These are phyloP conservation scores for Neurospora sp. DNA, from an alignment of 495 filamentous ascomycete genomes.

Conservation along the genomic window DNA sequence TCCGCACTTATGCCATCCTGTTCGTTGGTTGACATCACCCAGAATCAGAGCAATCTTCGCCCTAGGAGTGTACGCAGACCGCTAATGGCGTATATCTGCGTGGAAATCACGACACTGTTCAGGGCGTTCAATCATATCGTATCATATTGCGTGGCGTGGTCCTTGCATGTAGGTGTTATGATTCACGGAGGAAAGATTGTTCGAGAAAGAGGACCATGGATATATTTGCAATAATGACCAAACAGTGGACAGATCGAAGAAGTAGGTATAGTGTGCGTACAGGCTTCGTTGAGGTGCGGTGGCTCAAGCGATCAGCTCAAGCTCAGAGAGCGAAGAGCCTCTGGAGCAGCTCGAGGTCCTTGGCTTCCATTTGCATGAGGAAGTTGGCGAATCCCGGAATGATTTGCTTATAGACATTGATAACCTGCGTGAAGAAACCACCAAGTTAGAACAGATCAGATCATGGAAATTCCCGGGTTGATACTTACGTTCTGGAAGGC, in stretches of 20 bases:
- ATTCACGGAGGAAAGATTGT: not conserved
- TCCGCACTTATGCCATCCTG: not conserved
- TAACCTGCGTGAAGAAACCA: constrained; percentile 40
- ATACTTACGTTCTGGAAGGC: constrained; percentile 35
- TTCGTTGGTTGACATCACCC: not conserved
- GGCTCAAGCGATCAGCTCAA: not conserved
- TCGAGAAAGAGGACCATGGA: not conserved
- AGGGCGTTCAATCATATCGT: not conserved
- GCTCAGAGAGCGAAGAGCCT: constrained; percentile 22
- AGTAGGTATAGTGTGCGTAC: not conserved
- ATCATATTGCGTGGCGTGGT: not conserved
- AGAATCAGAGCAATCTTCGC: not conserved
- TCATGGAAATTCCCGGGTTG: not conserved
- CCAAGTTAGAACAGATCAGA: not conserved
- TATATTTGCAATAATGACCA: not conserved
- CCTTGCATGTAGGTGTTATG: not conserved
- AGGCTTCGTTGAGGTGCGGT: not conserved
- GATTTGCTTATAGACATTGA: constrained; percentile 72
- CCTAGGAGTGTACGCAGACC: not conserved
- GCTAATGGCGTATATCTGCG: not conserved
- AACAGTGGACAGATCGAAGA: not conserved
- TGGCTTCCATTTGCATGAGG: constrained; percentile 53
- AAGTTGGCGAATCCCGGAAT: constrained; percentile 81
- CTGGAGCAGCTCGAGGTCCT: constrained; percentile 40
- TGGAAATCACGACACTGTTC: not conserved